phyloP scores from a whole-genome alignment of 2,329 filamentous ascomycete genomes.

The Fusarium pilosicola region DNA sequence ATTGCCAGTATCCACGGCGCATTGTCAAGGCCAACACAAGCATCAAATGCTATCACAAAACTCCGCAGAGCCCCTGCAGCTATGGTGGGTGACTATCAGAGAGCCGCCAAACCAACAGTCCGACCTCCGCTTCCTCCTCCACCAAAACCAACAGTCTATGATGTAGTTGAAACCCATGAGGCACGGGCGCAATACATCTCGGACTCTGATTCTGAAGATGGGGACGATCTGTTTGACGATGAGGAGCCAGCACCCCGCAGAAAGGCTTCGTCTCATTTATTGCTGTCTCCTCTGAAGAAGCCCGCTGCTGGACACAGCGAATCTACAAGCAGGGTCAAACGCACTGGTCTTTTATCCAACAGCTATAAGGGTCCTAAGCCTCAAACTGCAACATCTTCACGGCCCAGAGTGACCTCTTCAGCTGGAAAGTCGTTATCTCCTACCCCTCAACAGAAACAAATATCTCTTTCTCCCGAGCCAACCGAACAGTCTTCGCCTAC shows the following conservation, averaged over 20 bases:
- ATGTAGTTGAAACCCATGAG: conserved; percentile 47
- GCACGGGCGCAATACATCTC: conserved; percentile 53
- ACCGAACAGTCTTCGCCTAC: conserved; percentile 36
- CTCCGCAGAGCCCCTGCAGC: conserved; percentile 61
- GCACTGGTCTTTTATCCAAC: conserved; percentile 44
- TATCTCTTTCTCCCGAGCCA: conserved; percentile 34
- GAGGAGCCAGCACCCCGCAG: conserved; percentile 23
- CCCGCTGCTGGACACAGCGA: neutral
- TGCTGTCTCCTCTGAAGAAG: conserved; percentile 38
- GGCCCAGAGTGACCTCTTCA: conserved; percentile 7
- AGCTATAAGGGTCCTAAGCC: conserved; percentile 40
- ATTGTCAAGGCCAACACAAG: conserved; percentile 51
- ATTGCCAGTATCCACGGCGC: conserved; percentile 60
- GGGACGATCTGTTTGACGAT: conserved; percentile 39
- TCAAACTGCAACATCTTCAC: conserved; percentile 18
- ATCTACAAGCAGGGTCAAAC: conserved; percentile 15
- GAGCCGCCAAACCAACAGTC: conserved; percentile 53
- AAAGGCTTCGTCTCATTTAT: conserved; percentile 12
- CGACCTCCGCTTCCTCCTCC: conserved; percentile 41
- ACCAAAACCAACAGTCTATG: conserved; percentile 31
- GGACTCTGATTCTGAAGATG: conserved; percentile 50
- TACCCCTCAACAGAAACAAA: conserved; percentile 26
- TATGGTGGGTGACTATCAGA: conserved; percentile 64
- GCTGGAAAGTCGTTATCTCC: conserved; percentile 21
- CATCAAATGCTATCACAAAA: conserved; percentile 47